Conservation (phyloP, 495 filamentous ascomycete species). For the Penicillium antarcticum region DNA sequence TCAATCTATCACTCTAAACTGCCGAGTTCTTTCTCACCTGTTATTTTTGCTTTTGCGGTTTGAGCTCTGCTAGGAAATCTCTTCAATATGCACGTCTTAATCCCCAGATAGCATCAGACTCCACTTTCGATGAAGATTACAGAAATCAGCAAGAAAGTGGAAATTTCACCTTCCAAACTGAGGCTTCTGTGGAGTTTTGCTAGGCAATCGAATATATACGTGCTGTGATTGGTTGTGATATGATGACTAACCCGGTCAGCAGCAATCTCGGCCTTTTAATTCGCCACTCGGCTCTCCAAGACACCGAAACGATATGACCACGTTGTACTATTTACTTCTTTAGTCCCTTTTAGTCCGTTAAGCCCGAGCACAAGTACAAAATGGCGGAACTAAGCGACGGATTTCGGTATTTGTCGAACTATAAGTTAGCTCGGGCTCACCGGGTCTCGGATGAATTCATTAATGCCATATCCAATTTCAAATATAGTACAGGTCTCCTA, state of each 20-base stretch:
- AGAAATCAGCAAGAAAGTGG: constrained; percentile 5
- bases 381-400: neutral
- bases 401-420: no score
- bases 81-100: constrained; percentile 5
- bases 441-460: neutral
- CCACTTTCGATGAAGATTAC: constrained; percentile 35
- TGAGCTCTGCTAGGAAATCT: constrained; percentile 1
- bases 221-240: constrained; percentile 17
- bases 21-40: constrained; percentile 17
- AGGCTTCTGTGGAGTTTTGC: constrained; percentile 15
- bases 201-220: constrained; percentile 30
- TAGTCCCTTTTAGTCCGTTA: neutral
- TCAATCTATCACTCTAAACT: constrained; percentile 29
- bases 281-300: constrained; percentile 18
- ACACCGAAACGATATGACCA: constrained; percentile 9
- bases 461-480: constrained; percentile 8
- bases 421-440: neutral
- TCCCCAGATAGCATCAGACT: constrained; percentile 35
- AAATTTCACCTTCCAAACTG: constrained; percentile 25
- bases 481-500: constrained; percentile 16
- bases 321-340: constrained; percentile 4
- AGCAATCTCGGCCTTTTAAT: constrained; percentile 17
- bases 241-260: constrained; percentile 22
- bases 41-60: constrained; percentile 5
- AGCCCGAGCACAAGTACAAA: neutral